Base-by-base conservation (phyloP, 257 asterid species). In the Nicotiana tabacum region DNA sequence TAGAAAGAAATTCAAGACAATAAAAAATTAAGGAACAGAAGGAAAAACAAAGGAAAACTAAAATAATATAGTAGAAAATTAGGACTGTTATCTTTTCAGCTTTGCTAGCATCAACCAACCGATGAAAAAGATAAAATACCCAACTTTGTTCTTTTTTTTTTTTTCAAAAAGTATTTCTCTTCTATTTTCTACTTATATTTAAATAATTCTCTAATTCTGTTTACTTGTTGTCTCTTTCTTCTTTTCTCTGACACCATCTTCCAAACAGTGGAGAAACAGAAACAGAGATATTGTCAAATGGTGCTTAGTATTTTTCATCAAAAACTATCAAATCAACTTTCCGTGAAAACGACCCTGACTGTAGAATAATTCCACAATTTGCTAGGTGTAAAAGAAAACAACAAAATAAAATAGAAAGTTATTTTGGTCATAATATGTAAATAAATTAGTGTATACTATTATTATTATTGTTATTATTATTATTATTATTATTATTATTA, bases 341-440 rank as follows among this genome's bases (percentile, higher is more conserved):
- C 90, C 83, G 58, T 83, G 92, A 92, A 89, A 88, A 84, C 10
- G 91, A 88, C 94, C 84, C 87, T 12, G 84, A 37, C 70, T 72
- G 82, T 33, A 66, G 68, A 35, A 17, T 46, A 15, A 82, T 64
- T 33, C 62, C 32, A 43, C 24, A 30, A 77, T 68, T 53, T 53
- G 85, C 83, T 85, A 61, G 86, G 91, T 88, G 83, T 86, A 77
- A 43, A 69, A 51, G 30, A 81, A 21, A 37, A 61, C 17, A 69
- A 69, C 33, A 69, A 69, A 61, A 21, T 12, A 57, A 57, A 17
- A 61, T n/a, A 61, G 5, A 18, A 68, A 37, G 18, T 0, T 68
- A 35, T 10, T 11, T 9, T 43, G 51, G 51, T 43, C 51, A 43
- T 9, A 43, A 43, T 43, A 43, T 43, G 51, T 43, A 43, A 43